Evolutionary conservation across 495 filamentous ascomycete species (phyloP).

Genomic region (Lichina pygmaea): DNA sequence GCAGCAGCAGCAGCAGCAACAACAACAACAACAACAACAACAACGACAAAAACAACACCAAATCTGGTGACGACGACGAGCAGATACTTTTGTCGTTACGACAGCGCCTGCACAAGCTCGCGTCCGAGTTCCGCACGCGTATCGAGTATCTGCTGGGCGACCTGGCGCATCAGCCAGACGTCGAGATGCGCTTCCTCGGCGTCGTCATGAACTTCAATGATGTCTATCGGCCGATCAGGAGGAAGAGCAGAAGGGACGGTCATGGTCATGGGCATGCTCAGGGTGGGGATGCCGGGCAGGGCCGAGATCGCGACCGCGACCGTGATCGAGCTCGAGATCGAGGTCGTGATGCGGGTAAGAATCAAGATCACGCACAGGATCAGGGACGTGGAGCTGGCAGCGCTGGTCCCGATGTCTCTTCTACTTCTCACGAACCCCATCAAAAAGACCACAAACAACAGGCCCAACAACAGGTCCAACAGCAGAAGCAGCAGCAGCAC

Average conservation of each 20-base stretch:
- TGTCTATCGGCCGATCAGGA: constrained; percentile 52
- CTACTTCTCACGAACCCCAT: not conserved
- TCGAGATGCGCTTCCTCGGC: constrained; percentile 83
- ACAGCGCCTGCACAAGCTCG: constrained; percentile 39
- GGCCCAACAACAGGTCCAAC: not conserved
- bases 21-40: not conserved
- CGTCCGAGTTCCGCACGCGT: constrained; percentile 41
- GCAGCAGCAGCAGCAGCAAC: not conserved
- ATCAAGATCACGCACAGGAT: no score
- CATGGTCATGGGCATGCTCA: not conserved
- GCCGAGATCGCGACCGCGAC: no score
- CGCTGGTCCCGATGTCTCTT: no score
- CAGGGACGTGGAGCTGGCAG: no score
- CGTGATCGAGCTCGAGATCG: no score
- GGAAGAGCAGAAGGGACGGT: constrained; percentile 13
- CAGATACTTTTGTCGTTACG: constrained; percentile 52
- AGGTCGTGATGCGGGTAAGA: no score
- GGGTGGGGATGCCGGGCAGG: no score
- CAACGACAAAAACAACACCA: constrained; percentile 7
- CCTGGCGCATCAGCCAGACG: constrained; percentile 74
- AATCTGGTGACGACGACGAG: constrained; percentile 19
- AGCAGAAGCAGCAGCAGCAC: not conserved
- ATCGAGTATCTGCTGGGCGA: constrained; percentile 70
- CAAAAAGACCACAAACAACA: not conserved
- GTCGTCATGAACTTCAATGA: constrained; percentile 99